Evolutionary conservation across 208 protist genomes (phyloP), one percentile per base, ranked within the genome.

Genomic region (Trypanosoma boissoni): DNA sequence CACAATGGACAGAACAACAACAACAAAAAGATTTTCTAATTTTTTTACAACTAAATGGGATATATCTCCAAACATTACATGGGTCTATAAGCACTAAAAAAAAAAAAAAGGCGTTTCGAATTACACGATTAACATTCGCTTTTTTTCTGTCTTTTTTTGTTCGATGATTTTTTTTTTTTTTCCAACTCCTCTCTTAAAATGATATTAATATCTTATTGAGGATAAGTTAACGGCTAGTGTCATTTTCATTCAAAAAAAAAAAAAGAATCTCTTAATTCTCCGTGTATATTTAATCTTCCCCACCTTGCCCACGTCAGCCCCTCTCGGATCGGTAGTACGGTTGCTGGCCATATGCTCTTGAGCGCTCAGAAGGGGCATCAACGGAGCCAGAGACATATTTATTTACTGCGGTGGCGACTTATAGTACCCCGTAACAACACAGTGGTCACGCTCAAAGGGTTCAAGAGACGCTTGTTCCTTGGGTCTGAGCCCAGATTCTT

Each of bases 391-490:
- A 16, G 51, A 16, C 9, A 31, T 46, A 36, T 2, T 43, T 7
- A 57, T 32, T 16, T 73, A 84, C 64, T 89, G 64, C 32, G 83
- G 80, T 24, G 78, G 80, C 55, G 55, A 86, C 68, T 91, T 90
- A 74, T 83, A 94, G 54, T 77, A 80, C 20, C 83, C 83, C 7
- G 76, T 78, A 43, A 99, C 97, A 21, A 99, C 92, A 64, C 97
- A 96, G 85, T 99, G 99, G 82, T 99, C 98, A 56, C 98, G 83
- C 81, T 99, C 98, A 66, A 99, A 99, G 28, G 98, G 98, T 78
- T 99, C 99, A 14, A 99, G 89, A 0, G 97, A 98, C 3, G 99
- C 74, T 78, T 99, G 96, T 88, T 99, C 98, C 66, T 96, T 80
- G 37, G 98, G 97, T 61, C 97, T 98, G 51, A 99, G 93, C 39